phyloP scores from a whole-genome alignment of 2,329 filamentous ascomycete genomes.

The Alternaria sp. region DNA sequence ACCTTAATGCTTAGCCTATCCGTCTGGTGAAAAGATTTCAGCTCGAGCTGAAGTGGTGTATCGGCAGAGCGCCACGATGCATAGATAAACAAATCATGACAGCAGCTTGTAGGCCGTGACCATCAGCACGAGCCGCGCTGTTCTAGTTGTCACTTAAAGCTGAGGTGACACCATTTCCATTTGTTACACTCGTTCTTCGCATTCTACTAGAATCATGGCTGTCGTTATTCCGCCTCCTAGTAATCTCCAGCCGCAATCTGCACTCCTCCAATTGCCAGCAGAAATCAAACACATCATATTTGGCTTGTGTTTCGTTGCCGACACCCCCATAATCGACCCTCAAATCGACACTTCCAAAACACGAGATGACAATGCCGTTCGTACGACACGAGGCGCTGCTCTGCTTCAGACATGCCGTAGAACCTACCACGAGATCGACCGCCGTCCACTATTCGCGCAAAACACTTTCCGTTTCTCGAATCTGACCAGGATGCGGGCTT shows the following conservation, averaged over 20 bases:
- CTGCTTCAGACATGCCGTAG: slow-evolving; percentile 47
- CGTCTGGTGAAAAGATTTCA: not conserved
- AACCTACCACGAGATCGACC: slow-evolving; percentile 42
- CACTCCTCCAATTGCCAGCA: slow-evolving; percentile 39
- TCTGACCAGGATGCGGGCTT: slow-evolving; percentile 35
- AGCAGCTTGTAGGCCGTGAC: not conserved
- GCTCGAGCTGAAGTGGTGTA: not conserved
- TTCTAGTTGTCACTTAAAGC: not conserved
- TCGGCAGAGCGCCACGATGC: slow-evolving; percentile 10
- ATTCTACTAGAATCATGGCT: slow-evolving; percentile 10
- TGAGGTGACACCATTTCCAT: not conserved
- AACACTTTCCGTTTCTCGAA: slow-evolving; percentile 49
- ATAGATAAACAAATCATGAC: not conserved
- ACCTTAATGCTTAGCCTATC: not conserved
- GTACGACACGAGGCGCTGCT: slow-evolving; percentile 23
- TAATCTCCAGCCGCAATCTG: slow-evolving; percentile 40
- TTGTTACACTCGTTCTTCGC: not conserved
- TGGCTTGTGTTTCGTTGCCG: slow-evolving; percentile 32
- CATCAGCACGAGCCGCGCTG: not conserved
- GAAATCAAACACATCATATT: slow-evolving; percentile 47
- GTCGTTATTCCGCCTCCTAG: slow-evolving; percentile 15
- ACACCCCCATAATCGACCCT: slow-evolving; percentile 34
- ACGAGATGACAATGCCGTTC: not conserved
- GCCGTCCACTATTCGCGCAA: slow-evolving; percentile 36
- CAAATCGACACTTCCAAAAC: slow-evolving; percentile 1